Base-by-base conservation (phyloP, 2,329 filamentous ascomycete genomes). In the Penicillium sp. region DNA sequence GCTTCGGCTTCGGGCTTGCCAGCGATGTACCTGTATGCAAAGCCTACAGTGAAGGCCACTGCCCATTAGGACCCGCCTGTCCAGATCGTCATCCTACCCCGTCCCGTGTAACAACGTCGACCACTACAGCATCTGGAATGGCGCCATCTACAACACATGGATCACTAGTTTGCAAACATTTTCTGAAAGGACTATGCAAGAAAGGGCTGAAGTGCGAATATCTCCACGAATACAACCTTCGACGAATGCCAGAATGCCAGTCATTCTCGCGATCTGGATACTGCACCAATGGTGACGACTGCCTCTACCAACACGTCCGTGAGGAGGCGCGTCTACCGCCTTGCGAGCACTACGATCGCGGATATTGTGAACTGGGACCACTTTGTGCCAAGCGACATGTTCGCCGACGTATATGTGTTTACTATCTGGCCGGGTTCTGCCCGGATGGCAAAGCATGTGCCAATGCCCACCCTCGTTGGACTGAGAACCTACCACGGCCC, bases 121-220 rank as follows among this genome's bases (percentile, higher is more conserved):
- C 73, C 1, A 76, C 71, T n/a, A 74, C 72, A n/a, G 71, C 72
- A 38, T 74, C 71, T 4, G 71, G 71, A 13, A 63, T 74, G 51
- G 70, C 72, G 11, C 69, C 75, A 4, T 72, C 74, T 16, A 72
- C 73, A 16, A 74, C 70, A 4, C 72, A 75, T 52, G 72, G 73
- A 29, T 83, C 78, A 47, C 85, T 97, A 14, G 93, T 99, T 57
- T 99, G 94, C 85, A 99, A 99, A 79, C 94, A 97, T 81, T 97
- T 94, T 87, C 86, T 97, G 68, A 90, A 95, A 61, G 93, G 92
- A 0, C 84, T 99, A 18, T 99, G 94, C 81, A 99, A 99, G 72
- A 97, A 97, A 76, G 94, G 93, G 67, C 88, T 97, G 70, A 85
- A 86, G 63, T 99, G 94, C 85, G 94, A 99, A 78, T 99, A 97